Conservation (phyloP, 306 rosid species). For the Vigna radiata region DNA sequence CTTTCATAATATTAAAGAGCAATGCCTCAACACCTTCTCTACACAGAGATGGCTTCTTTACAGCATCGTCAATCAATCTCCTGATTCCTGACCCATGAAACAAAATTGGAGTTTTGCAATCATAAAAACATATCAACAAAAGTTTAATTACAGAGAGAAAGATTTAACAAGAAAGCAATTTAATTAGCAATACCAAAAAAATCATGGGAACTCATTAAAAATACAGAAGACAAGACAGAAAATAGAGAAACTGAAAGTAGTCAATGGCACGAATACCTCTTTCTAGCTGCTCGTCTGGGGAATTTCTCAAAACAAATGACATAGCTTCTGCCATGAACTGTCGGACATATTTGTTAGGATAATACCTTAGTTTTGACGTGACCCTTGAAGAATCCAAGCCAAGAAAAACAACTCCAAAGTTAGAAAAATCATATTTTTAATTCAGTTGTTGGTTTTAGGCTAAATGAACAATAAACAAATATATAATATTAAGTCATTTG, state of each 20-base stretch:
- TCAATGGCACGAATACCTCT: conserved; percentile 60
- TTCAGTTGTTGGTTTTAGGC: conserved; percentile 7
- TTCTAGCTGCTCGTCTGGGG: conserved; percentile 73
- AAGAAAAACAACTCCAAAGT: conserved; percentile 35
- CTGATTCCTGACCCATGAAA: conserved; percentile 48
- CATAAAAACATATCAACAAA: conserved; percentile 28
- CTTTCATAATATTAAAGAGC: conserved; percentile 71
- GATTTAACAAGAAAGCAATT: conserved; percentile 12
- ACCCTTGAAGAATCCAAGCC: conserved; percentile 58
- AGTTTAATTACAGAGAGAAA: neutral
- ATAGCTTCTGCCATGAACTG: conserved; percentile 84
- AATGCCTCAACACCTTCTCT: conserved; percentile 70
- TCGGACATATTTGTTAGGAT: conserved; percentile 79
- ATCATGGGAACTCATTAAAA: neutral
- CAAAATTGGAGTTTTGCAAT: conserved; percentile 10
- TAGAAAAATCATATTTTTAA: conserved; percentile 27
- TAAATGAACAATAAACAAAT: conserved; percentile 3
- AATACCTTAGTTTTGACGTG: conserved; percentile 74
- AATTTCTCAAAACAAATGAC: conserved; percentile 81
- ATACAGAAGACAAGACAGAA: conserved; percentile 2
- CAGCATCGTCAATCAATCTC: conserved; percentile 63
- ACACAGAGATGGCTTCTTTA: conserved; percentile 62
- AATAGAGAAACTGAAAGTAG: neutral
- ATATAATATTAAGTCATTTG: neutral
- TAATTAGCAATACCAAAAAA: neutral